A percentile compares a stretch with the other conserved stretches of the same genome.
Conservation (phyloP, 192 early-diverging fungal species). For the Phlyctochytrium bullatum region DNA sequence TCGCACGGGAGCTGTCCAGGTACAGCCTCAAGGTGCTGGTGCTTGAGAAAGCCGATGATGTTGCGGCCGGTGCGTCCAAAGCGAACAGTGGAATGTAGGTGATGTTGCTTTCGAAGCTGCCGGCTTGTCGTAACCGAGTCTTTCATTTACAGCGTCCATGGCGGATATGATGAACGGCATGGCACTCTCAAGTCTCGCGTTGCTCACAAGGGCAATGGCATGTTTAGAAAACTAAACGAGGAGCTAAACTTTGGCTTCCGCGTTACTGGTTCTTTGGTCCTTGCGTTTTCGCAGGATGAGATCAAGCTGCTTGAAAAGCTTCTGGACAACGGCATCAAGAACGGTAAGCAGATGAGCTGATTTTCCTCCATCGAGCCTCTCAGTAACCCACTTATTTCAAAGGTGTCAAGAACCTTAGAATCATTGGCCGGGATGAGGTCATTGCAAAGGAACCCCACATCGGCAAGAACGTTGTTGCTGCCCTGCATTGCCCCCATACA, state of each 20-base stretch:
- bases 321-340: conserved; percentile 43
- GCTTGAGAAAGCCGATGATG: conserved; percentile 41
- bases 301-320: conserved; percentile 17
- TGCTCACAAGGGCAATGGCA: conserved; percentile 30
- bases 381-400: not conserved
- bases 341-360: conserved; percentile 23
- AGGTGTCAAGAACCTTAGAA: conserved; percentile 28
- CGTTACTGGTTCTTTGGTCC: conserved; percentile 38
- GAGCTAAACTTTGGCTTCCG: conserved; percentile 50
- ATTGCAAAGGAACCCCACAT: conserved; percentile 38
- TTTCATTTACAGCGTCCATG: conserved; percentile 50
- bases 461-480: conserved; percentile 29
- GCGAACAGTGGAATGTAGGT: conserved; percentile 26
- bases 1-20: conserved; percentile 38
- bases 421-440: conserved; percentile 35
- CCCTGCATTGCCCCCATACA: conserved; percentile 36
- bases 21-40: conserved; percentile 30
- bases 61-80: conserved; percentile 42
- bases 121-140: no score
- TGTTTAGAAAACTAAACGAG: conserved; percentile 34
- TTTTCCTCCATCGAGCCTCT: not conserved
- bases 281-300: conserved; percentile 36
- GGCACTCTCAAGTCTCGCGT: conserved; percentile 42
- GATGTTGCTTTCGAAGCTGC: no score
- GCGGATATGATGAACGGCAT: conserved; percentile 46